Evolutionary conservation across 2,329 filamentous ascomycete genomes (phyloP).

Genomic region (Septoria petroselini): DNA sequence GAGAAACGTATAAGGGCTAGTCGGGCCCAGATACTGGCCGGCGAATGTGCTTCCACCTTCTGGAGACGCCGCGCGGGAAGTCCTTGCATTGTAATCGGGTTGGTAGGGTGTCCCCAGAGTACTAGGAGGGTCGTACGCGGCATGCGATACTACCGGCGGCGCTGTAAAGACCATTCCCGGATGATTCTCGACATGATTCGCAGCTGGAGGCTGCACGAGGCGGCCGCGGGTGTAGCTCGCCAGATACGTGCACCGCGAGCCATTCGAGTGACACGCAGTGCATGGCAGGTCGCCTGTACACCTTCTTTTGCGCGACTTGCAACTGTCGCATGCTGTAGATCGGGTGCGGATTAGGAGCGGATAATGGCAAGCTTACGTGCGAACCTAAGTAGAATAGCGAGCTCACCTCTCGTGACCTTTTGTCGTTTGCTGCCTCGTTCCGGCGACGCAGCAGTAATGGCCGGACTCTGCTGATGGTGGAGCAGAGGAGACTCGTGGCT

Average conservation of each 20-base stretch:
- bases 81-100: constrained; percentile 11
- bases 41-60: constrained; percentile 22
- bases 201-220: constrained; percentile 22
- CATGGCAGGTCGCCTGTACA: constrained; percentile 45
- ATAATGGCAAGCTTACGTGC: background rate
- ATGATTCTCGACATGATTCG: background rate
- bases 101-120: background rate
- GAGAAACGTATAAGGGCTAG: constrained; percentile 42
- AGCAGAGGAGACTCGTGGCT: constrained; percentile 8
- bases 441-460: constrained; percentile 1
- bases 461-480: background rate
- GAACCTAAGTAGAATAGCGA: too few relatives aligned
- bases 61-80: constrained; percentile 22
- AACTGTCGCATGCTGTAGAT: constrained; percentile 37
- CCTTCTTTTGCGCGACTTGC: constrained; percentile 41
- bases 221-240: constrained; percentile 49
- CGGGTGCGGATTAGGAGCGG: constrained; percentile 7
- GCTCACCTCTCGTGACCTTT: constrained; percentile 30
- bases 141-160: background rate
- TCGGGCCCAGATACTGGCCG: constrained; percentile 32
- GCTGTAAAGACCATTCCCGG: background rate
- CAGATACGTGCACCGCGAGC: constrained; percentile 47
- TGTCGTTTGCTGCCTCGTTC: constrained; percentile 21
- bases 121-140: background rate
- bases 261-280: constrained; percentile 36